Evolutionary conservation across 208 protist genomes (phyloP).

Genomic region (Acanthamoeba castellanii): DNA sequence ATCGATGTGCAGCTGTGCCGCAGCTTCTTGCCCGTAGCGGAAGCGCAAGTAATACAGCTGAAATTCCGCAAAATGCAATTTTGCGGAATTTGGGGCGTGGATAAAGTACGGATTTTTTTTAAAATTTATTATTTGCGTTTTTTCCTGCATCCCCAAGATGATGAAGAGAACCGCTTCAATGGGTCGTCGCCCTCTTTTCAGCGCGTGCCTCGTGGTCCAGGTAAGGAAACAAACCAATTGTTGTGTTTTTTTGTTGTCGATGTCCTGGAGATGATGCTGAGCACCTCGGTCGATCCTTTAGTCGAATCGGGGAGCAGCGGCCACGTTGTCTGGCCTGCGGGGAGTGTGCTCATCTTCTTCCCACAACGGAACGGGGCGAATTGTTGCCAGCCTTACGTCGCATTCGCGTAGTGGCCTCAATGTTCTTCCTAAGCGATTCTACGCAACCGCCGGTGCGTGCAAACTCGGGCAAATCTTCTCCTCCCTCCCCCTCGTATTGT

Average conservation of each 20-base stretch:
- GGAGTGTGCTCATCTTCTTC: not conserved
- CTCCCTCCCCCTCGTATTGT: not conserved
- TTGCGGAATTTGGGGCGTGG: too few species aligned
- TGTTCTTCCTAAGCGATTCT: not conserved
- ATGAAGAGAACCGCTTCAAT: not conserved
- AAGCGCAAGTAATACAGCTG: too few species aligned
- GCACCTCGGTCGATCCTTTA: not conserved
- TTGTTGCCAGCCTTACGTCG: not conserved
- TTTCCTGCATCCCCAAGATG: too few species aligned
- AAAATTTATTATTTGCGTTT: too few species aligned
- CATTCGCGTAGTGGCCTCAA: not conserved
- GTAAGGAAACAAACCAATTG: not conserved
- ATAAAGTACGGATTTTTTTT: too few species aligned
- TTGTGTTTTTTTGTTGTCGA: not conserved
- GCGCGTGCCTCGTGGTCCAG: not conserved
- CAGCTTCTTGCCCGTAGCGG: too few species aligned
- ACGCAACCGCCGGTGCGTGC: slow-evolving; percentile 1
- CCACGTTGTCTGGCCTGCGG: not conserved
- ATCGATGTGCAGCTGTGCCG: too few species aligned
- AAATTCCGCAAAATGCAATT: too few species aligned
- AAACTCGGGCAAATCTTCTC: not conserved
- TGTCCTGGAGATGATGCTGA: too few species aligned
- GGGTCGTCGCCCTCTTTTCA: not conserved
- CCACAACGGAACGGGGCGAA: not conserved
- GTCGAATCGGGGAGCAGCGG: not conserved